phyloP scores from a whole-genome alignment of 371 early-diverging fungal species.

The Polyrhizophydium stewartii region DNA sequence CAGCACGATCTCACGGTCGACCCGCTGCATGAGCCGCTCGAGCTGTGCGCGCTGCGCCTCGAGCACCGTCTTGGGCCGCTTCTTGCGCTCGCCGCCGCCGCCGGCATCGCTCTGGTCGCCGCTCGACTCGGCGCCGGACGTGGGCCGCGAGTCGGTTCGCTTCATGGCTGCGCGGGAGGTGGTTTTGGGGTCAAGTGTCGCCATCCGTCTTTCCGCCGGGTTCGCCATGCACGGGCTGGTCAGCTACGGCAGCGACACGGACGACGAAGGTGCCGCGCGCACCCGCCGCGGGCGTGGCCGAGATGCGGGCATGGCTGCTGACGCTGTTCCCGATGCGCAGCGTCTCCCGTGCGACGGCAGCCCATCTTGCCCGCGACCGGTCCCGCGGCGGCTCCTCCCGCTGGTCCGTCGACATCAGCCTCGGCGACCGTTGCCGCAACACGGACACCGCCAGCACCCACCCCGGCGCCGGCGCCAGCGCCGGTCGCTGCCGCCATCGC shows the following conservation, averaged over 20 bases:
- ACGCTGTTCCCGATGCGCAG: too few relatives aligned
- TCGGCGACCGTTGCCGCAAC: not conserved
- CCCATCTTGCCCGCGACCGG: not conserved
- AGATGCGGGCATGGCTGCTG: too few relatives aligned
- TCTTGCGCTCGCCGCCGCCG: not conserved
- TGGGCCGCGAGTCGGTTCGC: not conserved
- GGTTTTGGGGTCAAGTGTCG: not conserved
- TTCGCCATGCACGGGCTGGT: not conserved
- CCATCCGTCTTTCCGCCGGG: not conserved
- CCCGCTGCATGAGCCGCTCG: slow-evolving; percentile 66
- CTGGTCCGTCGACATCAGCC: not conserved
- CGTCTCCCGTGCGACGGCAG: too few relatives aligned
- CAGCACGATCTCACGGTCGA: slow-evolving; percentile 74
- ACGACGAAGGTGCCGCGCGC: too few relatives aligned
- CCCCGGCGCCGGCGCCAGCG: too few relatives aligned
- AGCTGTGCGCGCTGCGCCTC: slow-evolving; percentile 42
- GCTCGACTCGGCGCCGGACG: not conserved
- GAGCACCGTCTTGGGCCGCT: slow-evolving; percentile 11
- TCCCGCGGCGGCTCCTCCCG: not conserved
- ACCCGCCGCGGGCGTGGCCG: too few relatives aligned
- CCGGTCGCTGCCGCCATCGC: too few relatives aligned
- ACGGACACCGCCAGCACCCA: not conserved
- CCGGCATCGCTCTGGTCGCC: slow-evolving; percentile 1
- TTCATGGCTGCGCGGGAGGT: not conserved
- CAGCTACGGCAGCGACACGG: not conserved